Conservation (phyloP, 2,329 filamentous ascomycete species). For the Chaetomium sp. region DNA sequence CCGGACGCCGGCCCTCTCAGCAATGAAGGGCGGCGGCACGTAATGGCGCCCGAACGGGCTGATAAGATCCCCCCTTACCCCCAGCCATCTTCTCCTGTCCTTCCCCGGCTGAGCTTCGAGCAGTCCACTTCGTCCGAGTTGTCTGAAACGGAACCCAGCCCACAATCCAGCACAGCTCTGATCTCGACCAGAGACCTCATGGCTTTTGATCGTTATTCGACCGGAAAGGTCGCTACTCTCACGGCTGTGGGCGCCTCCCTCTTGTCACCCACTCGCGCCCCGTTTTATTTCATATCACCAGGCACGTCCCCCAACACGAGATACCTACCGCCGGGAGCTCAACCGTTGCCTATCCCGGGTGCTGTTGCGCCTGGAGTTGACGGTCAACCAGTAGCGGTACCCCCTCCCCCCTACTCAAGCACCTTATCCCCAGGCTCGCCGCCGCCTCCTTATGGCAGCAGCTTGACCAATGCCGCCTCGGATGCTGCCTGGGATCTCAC, state of each 20-base stretch:
- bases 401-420: slow-evolving; percentile 33
- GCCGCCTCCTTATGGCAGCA: slow-evolving; percentile 43
- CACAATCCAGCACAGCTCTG: slow-evolving; percentile 47
- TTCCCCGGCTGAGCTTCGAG: slow-evolving; percentile 34
- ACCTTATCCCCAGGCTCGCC: slow-evolving; percentile 30
- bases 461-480: slow-evolving; percentile 35
- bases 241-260: slow-evolving; percentile 45
- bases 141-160: slow-evolving; percentile 42
- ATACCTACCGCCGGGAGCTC: slow-evolving; percentile 43
- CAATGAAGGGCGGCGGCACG: slow-evolving; percentile 21
- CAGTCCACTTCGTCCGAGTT: slow-evolving; percentile 39
- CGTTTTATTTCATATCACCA: slow-evolving; percentile 45
- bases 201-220: slow-evolving; percentile 45
- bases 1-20: slow-evolving; percentile 16
- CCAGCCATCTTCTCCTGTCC: slow-evolving; percentile 30
- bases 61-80: background rate
- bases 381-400: slow-evolving; percentile 40
- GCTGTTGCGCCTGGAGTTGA: slow-evolving; percentile 26
- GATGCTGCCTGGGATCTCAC: slow-evolving; percentile 29
- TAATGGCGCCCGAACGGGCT: slow-evolving; percentile 21
- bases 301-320: slow-evolving; percentile 39
- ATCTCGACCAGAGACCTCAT: slow-evolving; percentile 60
- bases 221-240: slow-evolving; percentile 46
- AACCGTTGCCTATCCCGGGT: slow-evolving; percentile 37
- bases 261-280: slow-evolving; percentile 40